phyloP scores from a whole-genome alignment of 169 alveolate genomes.

The Cryptosporidium meleagridis region DNA sequence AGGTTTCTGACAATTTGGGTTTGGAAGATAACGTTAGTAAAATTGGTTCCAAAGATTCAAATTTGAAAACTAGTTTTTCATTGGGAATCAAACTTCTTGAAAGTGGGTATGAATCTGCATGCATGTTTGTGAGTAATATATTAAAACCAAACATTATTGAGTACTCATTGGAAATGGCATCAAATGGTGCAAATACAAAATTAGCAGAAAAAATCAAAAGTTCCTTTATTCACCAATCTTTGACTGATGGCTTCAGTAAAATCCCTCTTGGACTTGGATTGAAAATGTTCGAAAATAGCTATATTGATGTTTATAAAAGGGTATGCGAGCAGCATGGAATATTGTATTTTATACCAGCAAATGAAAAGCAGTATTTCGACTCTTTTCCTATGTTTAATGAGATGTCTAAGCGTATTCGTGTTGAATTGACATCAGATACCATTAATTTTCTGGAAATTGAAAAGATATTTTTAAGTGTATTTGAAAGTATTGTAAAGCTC shows the following conservation, averaged over 20 bases:
- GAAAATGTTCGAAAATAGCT: slow-evolving; percentile 31
- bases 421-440: slow-evolving; percentile 44
- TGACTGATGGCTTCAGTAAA: slow-evolving; percentile 42
- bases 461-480: slow-evolving; percentile 12
- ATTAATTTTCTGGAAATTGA: slow-evolving; percentile 37
- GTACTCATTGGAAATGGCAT: slow-evolving; percentile 4
- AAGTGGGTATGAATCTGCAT: slow-evolving; percentile 31
- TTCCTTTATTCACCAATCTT: slow-evolving; percentile 53
- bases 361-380: background rate
- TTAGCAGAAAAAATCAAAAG: background rate
- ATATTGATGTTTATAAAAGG: slow-evolving; percentile 45
- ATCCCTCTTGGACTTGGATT: slow-evolving; percentile 59
- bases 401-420: background rate
- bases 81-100: slow-evolving; percentile 1
- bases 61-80: background rate
- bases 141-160: slow-evolving; percentile 22
- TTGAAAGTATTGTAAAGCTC: background rate
- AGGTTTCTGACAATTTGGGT: slow-evolving; percentile 1
- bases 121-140: background rate
- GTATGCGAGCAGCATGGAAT: slow-evolving; percentile 72
- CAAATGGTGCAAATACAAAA: background rate
- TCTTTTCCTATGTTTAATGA: slow-evolving; percentile 24
- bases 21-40: background rate
- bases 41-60: background rate
- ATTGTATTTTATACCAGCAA: slow-evolving; percentile 1